Conservation (phyloP, 352 stramenopile species). For the Pythium sukuiense region DNA sequence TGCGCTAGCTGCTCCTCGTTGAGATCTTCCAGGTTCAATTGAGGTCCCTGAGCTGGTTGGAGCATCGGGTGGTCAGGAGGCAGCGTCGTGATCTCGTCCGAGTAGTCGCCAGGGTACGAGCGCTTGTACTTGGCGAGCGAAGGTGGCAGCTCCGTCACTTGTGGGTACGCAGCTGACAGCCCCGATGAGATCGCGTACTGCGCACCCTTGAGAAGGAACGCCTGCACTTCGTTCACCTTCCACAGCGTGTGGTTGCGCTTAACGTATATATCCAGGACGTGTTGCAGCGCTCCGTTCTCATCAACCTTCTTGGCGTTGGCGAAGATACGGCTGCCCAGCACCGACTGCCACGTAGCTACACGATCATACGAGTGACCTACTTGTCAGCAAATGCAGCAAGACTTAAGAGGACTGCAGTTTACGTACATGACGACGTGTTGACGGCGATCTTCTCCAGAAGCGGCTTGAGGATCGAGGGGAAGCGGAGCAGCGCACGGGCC, state of each 20-base stretch:
- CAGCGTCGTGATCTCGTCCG: constrained; percentile 85
- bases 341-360: constrained; percentile 66
- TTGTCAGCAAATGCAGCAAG: background rate
- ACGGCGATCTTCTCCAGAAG: constrained; percentile 75
- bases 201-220: constrained; percentile 63
- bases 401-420: background rate
- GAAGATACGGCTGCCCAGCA: constrained; percentile 76
- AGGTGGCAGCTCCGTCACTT: constrained; percentile 58
- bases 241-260: constrained; percentile 74
- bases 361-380: no score
- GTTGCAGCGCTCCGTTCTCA: constrained; percentile 58
- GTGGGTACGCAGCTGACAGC: constrained; percentile 46
- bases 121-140: constrained; percentile 74
- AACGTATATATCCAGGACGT: constrained; percentile 83
- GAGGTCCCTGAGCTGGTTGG: constrained; percentile 59
- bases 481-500: constrained; percentile 58
- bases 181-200: constrained; percentile 63
- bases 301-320: constrained; percentile 66
- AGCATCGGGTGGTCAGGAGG: constrained; percentile 84
- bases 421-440: constrained; percentile 63
- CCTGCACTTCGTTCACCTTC: constrained; percentile 82
- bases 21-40: constrained; percentile 51
- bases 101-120: constrained; percentile 71
- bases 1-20: constrained; percentile 55
- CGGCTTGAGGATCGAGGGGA: constrained; percentile 68